Base-by-base conservation (phyloP, 192 early-diverging fungal genomes). In the Martensiomyces pterosporus region DNA sequence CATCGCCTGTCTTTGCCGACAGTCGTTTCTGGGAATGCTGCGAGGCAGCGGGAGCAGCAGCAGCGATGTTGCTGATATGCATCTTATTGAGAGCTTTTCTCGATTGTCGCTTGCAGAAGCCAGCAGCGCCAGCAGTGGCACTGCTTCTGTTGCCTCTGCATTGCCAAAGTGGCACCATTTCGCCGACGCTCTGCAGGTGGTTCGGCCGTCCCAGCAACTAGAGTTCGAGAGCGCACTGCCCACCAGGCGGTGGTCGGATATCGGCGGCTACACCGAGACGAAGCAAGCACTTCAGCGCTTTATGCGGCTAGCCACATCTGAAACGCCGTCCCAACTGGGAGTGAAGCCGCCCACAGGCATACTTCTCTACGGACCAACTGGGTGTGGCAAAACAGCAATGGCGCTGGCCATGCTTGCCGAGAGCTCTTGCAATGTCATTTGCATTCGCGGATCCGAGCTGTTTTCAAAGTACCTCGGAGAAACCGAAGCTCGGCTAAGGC, bases 401-500 rank as follows among this genome's bases (percentile, higher is more conserved):
- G 88, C 88, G 1, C 81, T 86, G 45, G 87, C 91, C 7, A 58
- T 95, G 29, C 86, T 85, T 0, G 69, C 84, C 14, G 81, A 82
- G 49, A 84, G 84, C 16, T 68, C 66, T 18, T 82, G 91, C 72
- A 98, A 92, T 53, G 89, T 88, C 38, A 92, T 93, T 34, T 76
- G 76, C 10, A 82, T 94, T 18, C 86, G 89, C 49, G 85, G 63
- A 15, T 64, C 85, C 18, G 85, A 95, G 44, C 77, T 98, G n/a
- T 93, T 86, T 60, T 94, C 92, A 47, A 95, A 93, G 70, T 98
- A 97, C 47, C 67, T 97, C 0, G 95, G 95, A 10, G 93, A 96
- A 39, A 92, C 93, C 0, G 96, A 98, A 67, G 78, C 72, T 0
- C 76, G 59, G 9, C 64, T 98, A 16, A 77, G 96, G n/a, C 63